A percentile compares a stretch with the other conserved stretches of the same genome.
Conservation (phyloP, 2,329 filamentous ascomycete species). For the Sclerotinia sclerotiorum region DNA sequence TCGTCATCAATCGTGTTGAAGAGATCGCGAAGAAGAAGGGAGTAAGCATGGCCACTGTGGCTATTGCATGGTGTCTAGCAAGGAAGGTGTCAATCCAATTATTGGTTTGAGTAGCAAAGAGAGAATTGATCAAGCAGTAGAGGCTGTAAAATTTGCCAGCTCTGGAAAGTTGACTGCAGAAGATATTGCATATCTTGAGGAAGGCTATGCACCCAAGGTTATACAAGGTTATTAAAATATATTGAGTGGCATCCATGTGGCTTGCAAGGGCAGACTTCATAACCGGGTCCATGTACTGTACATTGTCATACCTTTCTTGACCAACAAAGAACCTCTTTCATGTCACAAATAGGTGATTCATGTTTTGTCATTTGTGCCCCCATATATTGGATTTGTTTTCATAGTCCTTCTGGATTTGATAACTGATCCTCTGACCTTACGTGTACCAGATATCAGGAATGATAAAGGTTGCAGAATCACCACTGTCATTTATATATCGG, state of each 20-base stretch:
- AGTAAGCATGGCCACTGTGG: conserved; percentile 59
- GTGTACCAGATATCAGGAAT: background rate
- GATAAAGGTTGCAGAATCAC: background rate
- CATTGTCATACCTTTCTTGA: background rate
- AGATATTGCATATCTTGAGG: conserved; percentile 55
- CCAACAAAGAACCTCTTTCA: background rate
- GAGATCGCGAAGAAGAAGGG: conserved; percentile 57
- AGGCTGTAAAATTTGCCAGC: conserved; percentile 42
- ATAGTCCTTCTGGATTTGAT: background rate
- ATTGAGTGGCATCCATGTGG: conserved; percentile 21
- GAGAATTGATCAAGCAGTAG: conserved; percentile 56
- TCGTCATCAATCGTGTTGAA: conserved; percentile 48
- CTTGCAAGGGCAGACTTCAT: conserved; percentile 11
- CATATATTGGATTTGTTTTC: background rate
- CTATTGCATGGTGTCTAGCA: conserved; percentile 55
- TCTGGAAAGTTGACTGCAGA: conserved; percentile 51
- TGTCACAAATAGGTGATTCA: conserved; percentile 13
- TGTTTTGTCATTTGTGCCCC: conserved; percentile 6
- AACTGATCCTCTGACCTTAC: background rate
- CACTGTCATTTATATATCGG: background rate
- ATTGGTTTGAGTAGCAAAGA: conserved; percentile 53
- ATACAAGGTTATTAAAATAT: conserved; percentile 28
- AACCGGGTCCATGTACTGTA: conserved; percentile 10
- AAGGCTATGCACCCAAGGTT: conserved; percentile 49
- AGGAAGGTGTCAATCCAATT: conserved; percentile 52